Evolutionary conservation across 2,329 filamentous ascomycete species (phyloP).

Genomic region (Diplocarpon mali): DNA sequence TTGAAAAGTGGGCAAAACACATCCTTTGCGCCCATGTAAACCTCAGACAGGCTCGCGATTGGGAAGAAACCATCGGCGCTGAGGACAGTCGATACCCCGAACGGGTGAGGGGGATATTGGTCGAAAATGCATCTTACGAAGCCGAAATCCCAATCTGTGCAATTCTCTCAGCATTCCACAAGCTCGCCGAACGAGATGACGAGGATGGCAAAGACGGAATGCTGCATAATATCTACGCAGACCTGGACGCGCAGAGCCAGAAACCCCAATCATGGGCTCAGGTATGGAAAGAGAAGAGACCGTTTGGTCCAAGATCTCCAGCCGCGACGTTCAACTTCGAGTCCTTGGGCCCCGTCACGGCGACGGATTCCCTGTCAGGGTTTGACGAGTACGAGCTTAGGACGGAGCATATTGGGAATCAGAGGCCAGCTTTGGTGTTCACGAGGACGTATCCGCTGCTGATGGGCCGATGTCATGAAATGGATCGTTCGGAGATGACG

Average conservation of each 20-base stretch:
- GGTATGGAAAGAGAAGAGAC: background rate
- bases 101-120: background rate
- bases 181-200: background rate
- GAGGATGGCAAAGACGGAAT: background rate
- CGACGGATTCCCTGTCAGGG: background rate
- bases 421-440: background rate
- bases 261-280: background rate
- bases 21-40: slow-evolving; percentile 7
- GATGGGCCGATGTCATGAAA: slow-evolving; percentile 2
- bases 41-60: slow-evolving; percentile 3
- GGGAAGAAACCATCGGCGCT: background rate
- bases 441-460: slow-evolving; percentile 1
- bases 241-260: background rate
- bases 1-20: slow-evolving; percentile 6
- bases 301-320: background rate
- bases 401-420: background rate
- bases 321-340: background rate
- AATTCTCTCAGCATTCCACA: slow-evolving; percentile 2
- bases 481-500: too few species aligned
- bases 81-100: background rate
- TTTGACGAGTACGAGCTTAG: background rate
- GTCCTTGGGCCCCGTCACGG: background rate
- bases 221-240: background rate
- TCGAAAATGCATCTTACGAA: slow-evolving; percentile 1
- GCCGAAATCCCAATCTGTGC: slow-evolving; percentile 1